These are phyloP conservation scores for Monoraphidium neglectum DNA, from an alignment of 139 green algal species.

Conservation along the genomic window DNA sequence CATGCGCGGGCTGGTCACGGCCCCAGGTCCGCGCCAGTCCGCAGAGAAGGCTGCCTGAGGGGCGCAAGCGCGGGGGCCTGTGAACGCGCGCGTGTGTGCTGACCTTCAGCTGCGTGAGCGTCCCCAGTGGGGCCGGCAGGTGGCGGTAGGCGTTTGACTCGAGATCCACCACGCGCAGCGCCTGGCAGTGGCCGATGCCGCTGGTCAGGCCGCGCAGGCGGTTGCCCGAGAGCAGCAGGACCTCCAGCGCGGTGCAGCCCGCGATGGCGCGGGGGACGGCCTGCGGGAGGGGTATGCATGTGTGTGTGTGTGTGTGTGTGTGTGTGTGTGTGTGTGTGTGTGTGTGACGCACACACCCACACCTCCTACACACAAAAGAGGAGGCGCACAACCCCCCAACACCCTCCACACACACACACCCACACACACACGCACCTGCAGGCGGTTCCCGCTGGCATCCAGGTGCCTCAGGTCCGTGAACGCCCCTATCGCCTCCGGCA, in stretches of 20 bases:
- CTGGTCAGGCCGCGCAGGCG: conserved; percentile 29
- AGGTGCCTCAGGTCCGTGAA: conserved; percentile 10
- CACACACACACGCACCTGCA: not conserved
- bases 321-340: too few species aligned
- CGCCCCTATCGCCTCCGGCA: conserved; percentile 25
- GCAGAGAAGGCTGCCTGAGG: too few species aligned
- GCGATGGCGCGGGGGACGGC: conserved; percentile 17
- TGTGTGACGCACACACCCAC: too few species aligned
- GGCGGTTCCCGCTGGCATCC: conserved; percentile 27
- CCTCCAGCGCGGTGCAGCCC: conserved; percentile 28
- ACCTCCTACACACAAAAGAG: too few species aligned
- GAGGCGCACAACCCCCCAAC: too few species aligned
- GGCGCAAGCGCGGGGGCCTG: too few species aligned
- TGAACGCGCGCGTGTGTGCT: too few species aligned
- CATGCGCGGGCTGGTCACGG: too few species aligned
- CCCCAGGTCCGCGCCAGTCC: too few species aligned
- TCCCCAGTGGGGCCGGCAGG: conserved; percentile 21
- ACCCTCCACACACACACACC: too few species aligned
- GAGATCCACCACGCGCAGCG: conserved; percentile 25
- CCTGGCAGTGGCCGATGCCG: conserved; percentile 24
- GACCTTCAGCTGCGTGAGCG: conserved; percentile 32
- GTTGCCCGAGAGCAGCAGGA: conserved; percentile 25
- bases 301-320: too few species aligned
- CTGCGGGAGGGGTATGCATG: too few species aligned
- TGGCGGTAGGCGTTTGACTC: conserved; percentile 32